A percentile compares a stretch with the other conserved stretches of the same genome.
These are phyloP conservation scores for Pouteria glomerata DNA, from an alignment of 148 eudicot species.

Conservation along the genomic window DNA sequence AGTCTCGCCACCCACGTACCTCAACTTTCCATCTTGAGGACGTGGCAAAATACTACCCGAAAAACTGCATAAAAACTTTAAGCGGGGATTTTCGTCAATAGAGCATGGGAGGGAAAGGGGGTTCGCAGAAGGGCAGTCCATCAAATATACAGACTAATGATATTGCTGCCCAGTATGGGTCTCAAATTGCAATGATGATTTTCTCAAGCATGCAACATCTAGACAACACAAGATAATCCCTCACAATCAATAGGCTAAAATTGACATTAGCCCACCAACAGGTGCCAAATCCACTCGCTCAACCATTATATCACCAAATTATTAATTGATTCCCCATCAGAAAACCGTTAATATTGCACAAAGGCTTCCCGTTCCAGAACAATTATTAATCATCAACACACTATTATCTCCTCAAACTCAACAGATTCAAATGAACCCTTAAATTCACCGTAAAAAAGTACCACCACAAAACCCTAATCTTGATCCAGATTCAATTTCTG, in stretches of 20 bases:
- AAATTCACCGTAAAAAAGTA: neutral
- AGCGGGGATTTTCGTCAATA: slow-evolving; percentile 52
- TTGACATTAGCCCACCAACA: slow-evolving; percentile 3
- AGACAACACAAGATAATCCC: slow-evolving; percentile 26
- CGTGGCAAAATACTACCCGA: slow-evolving; percentile 85
- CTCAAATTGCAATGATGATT: slow-evolving; percentile 19
- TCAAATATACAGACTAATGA: slow-evolving; percentile 25
- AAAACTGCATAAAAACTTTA: slow-evolving; percentile 88
- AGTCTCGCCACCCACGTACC: slow-evolving; percentile 96
- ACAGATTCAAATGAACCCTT: too few relatives aligned
- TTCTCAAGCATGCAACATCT: slow-evolving; percentile 15
- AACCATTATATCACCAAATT: too few relatives aligned
- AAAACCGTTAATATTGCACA: neutral
- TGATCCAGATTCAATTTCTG: neutral
- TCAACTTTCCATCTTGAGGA: slow-evolving; percentile 87
- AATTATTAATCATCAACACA: neutral
- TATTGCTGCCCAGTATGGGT: slow-evolving; percentile 18
- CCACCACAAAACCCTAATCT: neutral
- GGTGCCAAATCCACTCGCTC: neutral
- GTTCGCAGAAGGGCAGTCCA: slow-evolving; percentile 43
- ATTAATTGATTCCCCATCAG: neutral
- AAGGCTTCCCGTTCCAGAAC: neutral
- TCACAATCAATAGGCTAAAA: neutral
- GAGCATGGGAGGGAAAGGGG: slow-evolving; percentile 28
- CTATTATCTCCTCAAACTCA: neutral